Evolutionary conservation across 495 filamentous ascomycete genomes (phyloP), one percentile per base, ranked within the genome.

Genomic region (Collariella sp.): DNA sequence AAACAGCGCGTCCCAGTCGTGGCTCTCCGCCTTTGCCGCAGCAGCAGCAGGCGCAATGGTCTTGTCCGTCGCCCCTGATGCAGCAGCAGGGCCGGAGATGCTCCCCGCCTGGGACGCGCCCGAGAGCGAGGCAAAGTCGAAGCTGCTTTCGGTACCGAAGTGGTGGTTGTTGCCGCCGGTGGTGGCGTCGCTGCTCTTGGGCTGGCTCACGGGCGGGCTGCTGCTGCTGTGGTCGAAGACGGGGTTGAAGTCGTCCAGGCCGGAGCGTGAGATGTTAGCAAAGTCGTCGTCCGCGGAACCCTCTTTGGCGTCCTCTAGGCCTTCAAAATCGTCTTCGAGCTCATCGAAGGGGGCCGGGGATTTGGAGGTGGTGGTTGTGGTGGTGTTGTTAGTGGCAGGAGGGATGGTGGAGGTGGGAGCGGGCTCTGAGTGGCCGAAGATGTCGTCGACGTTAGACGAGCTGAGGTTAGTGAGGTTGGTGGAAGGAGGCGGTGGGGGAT

Each of bases 1-100:
- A 65, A 96, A 96, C 23, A 98, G 89, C 19, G 89, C 86, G 58
- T 96, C 93, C 93, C 93, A 98, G 62, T 97, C 91, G 58, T 95
- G 86, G 12, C 77, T 70, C 40, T 76, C 72, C 29, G 16, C 18
- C 33, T 36, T 29, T 16, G 26, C 26, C 26, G 5, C 26, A 5
- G 5, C 26, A 31, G 5, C 9, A 9, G 26, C 9, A 31, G 4
- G 4, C 26, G 5, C 26, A 31, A 4, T 31, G 26, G 26, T 31
- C 26, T 31, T 31, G 5, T 31, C 26, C 26, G 26, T 9, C 5
- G 26, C 26, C 26, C 26, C 26, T 31, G 26, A n/a, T n/a, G n/a
- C n/a, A 39, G 77, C 71, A 34, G 80, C 78, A 36, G 80, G 78
- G 38, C 77, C 76, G 19, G 72, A 70, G 49, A 78, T 80, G 55